Conservation (phyloP, 2,329 filamentous ascomycete species). For the Aspergillus brasiliensis region DNA sequence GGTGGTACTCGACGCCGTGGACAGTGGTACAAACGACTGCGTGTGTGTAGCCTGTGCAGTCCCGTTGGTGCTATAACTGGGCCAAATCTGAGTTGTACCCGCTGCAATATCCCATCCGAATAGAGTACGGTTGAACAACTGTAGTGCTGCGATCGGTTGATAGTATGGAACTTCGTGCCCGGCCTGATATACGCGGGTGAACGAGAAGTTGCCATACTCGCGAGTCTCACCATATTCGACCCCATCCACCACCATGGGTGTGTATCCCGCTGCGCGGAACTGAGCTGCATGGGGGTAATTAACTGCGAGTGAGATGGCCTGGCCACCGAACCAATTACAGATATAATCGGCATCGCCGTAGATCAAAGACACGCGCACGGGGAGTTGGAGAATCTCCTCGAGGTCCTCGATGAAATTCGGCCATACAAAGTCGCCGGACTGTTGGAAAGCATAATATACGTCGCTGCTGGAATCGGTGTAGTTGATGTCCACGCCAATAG, state of each 20-base stretch:
- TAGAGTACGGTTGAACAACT: conserved; percentile 64
- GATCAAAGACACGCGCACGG: conserved; percentile 70
- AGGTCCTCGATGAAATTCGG: conserved; percentile 62
- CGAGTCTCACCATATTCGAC: conserved; percentile 69
- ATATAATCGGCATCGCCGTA: conserved; percentile 65
- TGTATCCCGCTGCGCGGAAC: conserved; percentile 71
- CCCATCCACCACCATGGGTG: conserved; percentile 68
- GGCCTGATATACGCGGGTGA: conserved; percentile 67
- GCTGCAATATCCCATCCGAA: conserved; percentile 58
- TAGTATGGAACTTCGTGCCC: conserved; percentile 63
- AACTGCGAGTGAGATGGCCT: conserved; percentile 68
- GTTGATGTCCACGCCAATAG: conserved; percentile 65
- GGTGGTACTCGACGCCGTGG: conserved; percentile 14
- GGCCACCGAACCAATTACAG: conserved; percentile 68
- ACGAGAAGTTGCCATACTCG: conserved; percentile 74
- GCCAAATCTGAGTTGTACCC: conserved; percentile 44
- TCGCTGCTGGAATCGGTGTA: conserved; percentile 52
- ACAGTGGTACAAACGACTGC: conserved; percentile 42
- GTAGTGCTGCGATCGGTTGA: conserved; percentile 62
- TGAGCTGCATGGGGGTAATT: conserved; percentile 52
- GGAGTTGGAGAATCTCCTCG: conserved; percentile 60
- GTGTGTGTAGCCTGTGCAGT: conserved; percentile 48
- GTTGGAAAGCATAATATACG: conserved; percentile 53
- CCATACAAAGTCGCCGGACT: conserved; percentile 64
- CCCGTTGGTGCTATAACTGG: conserved; percentile 45